Evolutionary conservation across 371 early-diverging fungal species (phyloP).

Genomic region (Mortierella polycephala): DNA sequence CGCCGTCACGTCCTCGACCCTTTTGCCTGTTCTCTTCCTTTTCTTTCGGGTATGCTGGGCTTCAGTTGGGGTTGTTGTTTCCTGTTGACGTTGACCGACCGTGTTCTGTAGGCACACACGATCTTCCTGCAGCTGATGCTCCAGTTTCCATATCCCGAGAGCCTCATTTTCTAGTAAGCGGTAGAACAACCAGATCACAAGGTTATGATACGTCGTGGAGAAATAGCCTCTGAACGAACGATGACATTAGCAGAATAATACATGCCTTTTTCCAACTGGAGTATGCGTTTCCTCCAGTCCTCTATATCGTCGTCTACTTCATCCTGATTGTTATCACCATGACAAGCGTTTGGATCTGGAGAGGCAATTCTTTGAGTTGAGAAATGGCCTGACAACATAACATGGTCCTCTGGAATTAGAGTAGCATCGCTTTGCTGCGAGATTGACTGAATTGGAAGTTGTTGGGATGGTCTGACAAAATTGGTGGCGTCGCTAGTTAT

Average conservation of each 20-base stretch:
- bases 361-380: conserved; percentile 7
- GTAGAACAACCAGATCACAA: background rate
- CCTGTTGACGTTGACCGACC: no score
- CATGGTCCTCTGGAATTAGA: background rate
- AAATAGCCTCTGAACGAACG: no score
- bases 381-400: background rate
- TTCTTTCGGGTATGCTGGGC: background rate
- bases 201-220: background rate
- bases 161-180: conserved; percentile 12
- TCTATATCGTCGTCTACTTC: background rate
- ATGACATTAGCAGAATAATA: background rate
- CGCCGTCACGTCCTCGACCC: background rate
- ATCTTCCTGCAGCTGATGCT: conserved; percentile 4
- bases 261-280: conserved; percentile 6
- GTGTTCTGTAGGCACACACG: background rate
- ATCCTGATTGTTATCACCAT: background rate
- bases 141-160: conserved; percentile 19
- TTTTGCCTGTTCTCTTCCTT: background rate
- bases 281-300: background rate
- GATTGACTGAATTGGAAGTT: background rate
- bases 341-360: background rate
- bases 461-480: background rate
- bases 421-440: background rate
- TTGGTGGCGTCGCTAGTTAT: background rate
- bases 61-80: no score